A percentile compares a stretch with the other conserved stretches of the same genome.
phyloP scores from a whole-genome alignment of 768 basidiomycete species.

The Pisolithus albus region DNA sequence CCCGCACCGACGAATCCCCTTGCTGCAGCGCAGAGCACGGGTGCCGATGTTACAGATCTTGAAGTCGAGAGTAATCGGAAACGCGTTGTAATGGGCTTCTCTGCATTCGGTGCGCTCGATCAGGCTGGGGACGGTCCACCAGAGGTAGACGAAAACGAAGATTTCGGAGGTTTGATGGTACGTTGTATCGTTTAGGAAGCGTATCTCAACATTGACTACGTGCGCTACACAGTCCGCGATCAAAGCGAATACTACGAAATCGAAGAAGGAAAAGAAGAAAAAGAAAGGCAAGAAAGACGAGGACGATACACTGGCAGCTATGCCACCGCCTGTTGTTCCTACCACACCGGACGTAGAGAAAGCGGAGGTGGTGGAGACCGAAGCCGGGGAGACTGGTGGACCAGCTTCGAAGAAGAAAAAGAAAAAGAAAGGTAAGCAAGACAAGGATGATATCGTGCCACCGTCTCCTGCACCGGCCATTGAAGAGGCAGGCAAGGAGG shows the following conservation, averaged over 20 bases:
- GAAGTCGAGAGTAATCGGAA: slow-evolving; percentile 16
- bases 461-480: background rate
- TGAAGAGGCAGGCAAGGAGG: slow-evolving; percentile 36
- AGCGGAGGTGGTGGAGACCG: slow-evolving; percentile 37
- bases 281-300: slow-evolving; percentile 19
- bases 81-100: slow-evolving; percentile 33
- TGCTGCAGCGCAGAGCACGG: slow-evolving; percentile 21
- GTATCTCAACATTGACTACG: background rate
- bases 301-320: slow-evolving; percentile 6
- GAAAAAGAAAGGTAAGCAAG: slow-evolving; percentile 95
- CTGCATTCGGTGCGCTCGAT: slow-evolving; percentile 43
- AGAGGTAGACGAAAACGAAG: slow-evolving; percentile 52
- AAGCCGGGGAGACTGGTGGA: slow-evolving; percentile 47
- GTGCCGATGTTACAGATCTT: slow-evolving; percentile 42
- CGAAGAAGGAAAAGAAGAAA: slow-evolving; percentile 40
- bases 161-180: slow-evolving; percentile 75
- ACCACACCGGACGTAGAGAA: slow-evolving; percentile 29
- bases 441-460: slow-evolving; percentile 84
- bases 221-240: slow-evolving; percentile 51
- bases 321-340: slow-evolving; percentile 18
- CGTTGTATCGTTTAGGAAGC: slow-evolving; percentile 14
- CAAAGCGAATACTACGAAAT: slow-evolving; percentile 46
- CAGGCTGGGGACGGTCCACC: slow-evolving; percentile 37
- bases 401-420: slow-evolving; percentile 66
- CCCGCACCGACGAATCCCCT: slow-evolving; percentile 39